Evolutionary conservation across 2,329 filamentous ascomycete genomes (phyloP), one percentile per base, ranked within the genome.

Genomic region (Fusarium tricinctum): DNA sequence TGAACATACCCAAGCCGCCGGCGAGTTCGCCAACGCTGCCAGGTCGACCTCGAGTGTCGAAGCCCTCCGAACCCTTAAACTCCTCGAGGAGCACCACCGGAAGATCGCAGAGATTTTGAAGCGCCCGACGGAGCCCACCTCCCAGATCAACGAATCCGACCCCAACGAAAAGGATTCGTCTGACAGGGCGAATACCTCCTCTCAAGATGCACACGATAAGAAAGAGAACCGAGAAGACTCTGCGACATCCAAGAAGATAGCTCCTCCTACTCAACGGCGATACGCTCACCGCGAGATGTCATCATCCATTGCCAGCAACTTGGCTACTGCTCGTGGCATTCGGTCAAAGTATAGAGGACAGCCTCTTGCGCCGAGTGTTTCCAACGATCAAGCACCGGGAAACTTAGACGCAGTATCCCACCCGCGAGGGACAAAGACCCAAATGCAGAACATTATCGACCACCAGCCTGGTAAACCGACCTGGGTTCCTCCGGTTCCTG

Each of bases 1-100:
- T 75, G 92, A 97, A 78, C 95, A 98, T 80, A 90, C 94, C 53
- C 85, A 92, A 58, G 96, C 96, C 38, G 95, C 96, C 3, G 91
- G 90, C 68, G 93, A 97, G 77, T 98, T 97, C 78, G 90, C 93
- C 63, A 90, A 91, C 63, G 94, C 94, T 30, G 90, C 92, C n/a
- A 87, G 88, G 64, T 86, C 81, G 47, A 97, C 93, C 9, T 84
- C 83, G 40, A 87, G 84, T 75, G 77, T 85, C 66, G 85, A 97
- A 84, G 95, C 94, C 15, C 81, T 97, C 49, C 89, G 96, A 52
- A 96, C 94, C 12, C 84, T 99, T 63, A 88, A 87, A 69, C 86
- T 98, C 4, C 89, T 99, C 59, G 93, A 97, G 79, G 86, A 92
- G 67, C 93, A 99, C 78, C 96, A 99, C 78, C 88, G 89, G 70